Base-by-base conservation (phyloP, 306 rosid genomes). In the Dicorynia guianensis region DNA sequence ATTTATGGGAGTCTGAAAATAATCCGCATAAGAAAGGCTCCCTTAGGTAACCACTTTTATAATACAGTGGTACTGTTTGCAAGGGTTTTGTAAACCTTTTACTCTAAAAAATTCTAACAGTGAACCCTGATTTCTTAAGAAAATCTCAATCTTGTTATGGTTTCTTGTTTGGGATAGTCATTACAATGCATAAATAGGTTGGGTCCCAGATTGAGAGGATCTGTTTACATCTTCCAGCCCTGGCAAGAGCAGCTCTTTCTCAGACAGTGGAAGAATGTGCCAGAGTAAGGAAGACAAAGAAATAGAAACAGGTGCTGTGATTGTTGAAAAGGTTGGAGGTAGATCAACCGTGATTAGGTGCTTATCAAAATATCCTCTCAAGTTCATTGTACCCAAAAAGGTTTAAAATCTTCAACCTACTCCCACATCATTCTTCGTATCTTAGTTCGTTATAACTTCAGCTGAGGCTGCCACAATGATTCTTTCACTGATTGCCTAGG, bases 341-440 rank as follows among this genome's bases (percentile, higher is more conserved):
- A 90, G 74, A 71, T 94, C 97, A 42, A 82, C 88, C 13, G 92
- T 85, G 1, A 83, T 65, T 25, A 84, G 76, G 44, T 90, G 98
- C 86, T 87, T 90, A 64, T 88, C 97, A 13, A 92, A 88, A 85
- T 94, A 94, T 50, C 98, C 98, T 25, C 87, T 94, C 56, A 94
- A 92, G 68, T 86, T 94, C 88, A 84, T 94, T 47, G 44, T 81
- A 68, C 98, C 98, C n/a, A 87, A 56, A 75, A 93, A 93, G 96
- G 98, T 90, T 47, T 44, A 53, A 36, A 50, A n/a, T 75, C 59
- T 65, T 12, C 12, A n/a, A 36, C 14, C 50, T 15, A 7, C 36
- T 43, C 17, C 40, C 30, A 25, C 30, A 20, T 25, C 63, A 33
- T 58, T 61, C 55, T 50, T 63, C 7, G 35, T 17, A 11, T 30